Evolutionary conservation across 2,329 filamentous ascomycete genomes (phyloP).

Genomic region (Cladophialophora carrionii): DNA sequence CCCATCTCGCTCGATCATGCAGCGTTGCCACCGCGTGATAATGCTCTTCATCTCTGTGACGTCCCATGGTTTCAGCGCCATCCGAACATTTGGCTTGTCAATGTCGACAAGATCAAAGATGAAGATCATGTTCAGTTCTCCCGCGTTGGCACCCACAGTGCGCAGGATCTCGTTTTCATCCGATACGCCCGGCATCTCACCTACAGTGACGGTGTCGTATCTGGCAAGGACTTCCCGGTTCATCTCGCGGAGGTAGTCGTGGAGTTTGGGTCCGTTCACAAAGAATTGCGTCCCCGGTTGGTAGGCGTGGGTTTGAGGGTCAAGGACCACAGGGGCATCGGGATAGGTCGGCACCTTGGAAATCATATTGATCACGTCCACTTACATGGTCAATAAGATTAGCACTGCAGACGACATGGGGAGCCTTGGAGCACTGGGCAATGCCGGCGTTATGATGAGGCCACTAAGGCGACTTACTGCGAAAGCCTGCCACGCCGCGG

Average conservation of each 20-base stretch:
- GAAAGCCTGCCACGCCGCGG: slow-evolving; percentile 71
- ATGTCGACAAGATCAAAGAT: slow-evolving; percentile 46
- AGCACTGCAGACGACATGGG: neutral
- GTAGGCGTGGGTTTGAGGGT: slow-evolving; percentile 47
- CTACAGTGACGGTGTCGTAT: slow-evolving; percentile 49
- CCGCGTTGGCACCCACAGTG: slow-evolving; percentile 43
- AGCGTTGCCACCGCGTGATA: slow-evolving; percentile 52
- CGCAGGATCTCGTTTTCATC: slow-evolving; percentile 44
- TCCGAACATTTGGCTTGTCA: slow-evolving; percentile 41
- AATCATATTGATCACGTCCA: slow-evolving; percentile 73
- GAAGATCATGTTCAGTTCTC: slow-evolving; percentile 49
- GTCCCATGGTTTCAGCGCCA: slow-evolving; percentile 46
- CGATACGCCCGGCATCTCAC: slow-evolving; percentile 46
- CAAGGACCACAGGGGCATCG: slow-evolving; percentile 46
- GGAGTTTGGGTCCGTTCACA: slow-evolving; percentile 44
- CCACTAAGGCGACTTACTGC: slow-evolving; percentile 40
- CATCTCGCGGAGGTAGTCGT: slow-evolving; percentile 48
- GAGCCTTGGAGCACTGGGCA: neutral
- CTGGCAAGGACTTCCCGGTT: slow-evolving; percentile 42
- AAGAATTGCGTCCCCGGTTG: slow-evolving; percentile 53
- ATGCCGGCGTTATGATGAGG: neutral
- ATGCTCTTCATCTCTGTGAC: slow-evolving; percentile 49
- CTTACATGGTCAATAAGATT: neutral
- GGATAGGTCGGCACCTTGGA: slow-evolving; percentile 64
- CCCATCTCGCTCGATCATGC: slow-evolving; percentile 54